These are phyloP conservation scores for Xylaria sp. DNA, from an alignment of 2,329 filamentous ascomycete genomes.

Conservation along the genomic window DNA sequence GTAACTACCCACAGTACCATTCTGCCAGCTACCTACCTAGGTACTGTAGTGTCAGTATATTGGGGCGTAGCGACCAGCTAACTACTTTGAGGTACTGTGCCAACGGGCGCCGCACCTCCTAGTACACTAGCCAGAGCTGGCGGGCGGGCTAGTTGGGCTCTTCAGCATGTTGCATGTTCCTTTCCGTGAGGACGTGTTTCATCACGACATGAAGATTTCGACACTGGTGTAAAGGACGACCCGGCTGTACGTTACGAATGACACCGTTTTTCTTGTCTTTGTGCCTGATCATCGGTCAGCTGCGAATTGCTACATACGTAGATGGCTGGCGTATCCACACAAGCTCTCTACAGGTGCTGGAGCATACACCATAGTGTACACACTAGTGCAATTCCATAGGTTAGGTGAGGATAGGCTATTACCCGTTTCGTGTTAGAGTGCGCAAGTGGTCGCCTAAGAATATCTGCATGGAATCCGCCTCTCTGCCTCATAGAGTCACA, in stretches of 20 bases:
- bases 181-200: slow-evolving; percentile 7
- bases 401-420: neutral
- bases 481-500: neutral
- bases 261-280: neutral
- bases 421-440: slow-evolving; percentile 15
- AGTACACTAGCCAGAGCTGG: neutral
- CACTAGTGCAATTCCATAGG: neutral
- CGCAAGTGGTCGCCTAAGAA: neutral
- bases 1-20: slow-evolving; percentile 16
- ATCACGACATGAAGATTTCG: neutral
- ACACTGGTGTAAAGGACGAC: neutral
- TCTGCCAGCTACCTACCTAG: neutral
- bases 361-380: neutral
- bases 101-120: neutral
- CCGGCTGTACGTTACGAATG: neutral
- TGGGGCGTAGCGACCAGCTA: slow-evolving; percentile 16
- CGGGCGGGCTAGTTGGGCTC: slow-evolving; percentile 7
- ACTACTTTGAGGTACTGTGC: slow-evolving; percentile 3
- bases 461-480: neutral
- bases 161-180: slow-evolving; percentile 1
- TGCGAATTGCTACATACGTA: neutral
- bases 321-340: slow-evolving; percentile 27
- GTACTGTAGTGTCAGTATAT: neutral
- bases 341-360: slow-evolving; percentile 14
- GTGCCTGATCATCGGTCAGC: slow-evolving; percentile 11